These are phyloP conservation scores for Boletus vermiculosoides DNA, from an alignment of 768 basidiomycete species.

Conservation along the genomic window DNA sequence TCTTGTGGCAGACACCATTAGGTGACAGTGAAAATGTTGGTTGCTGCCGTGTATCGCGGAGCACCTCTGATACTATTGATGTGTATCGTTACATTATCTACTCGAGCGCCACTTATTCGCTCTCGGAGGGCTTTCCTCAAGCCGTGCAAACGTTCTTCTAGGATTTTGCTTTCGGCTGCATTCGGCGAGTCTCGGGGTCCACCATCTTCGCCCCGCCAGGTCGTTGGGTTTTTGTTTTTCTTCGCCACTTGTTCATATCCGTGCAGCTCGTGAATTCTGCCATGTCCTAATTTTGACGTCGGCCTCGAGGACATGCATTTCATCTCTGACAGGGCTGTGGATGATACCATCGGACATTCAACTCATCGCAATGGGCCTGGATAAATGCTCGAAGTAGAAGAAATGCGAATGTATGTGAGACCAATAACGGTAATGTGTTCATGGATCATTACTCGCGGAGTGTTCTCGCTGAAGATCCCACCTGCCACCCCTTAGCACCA, in stretches of 20 bases:
- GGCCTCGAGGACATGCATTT: constrained; percentile 5
- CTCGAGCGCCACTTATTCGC: background rate
- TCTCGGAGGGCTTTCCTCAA: background rate
- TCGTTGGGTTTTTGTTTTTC: background rate
- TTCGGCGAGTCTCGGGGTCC: background rate
- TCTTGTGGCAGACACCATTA: background rate
- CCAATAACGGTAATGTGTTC: background rate
- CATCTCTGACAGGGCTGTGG: constrained; percentile 5
- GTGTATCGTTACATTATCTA: constrained; percentile 6
- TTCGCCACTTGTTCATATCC: constrained; percentile 9
- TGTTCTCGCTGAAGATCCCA: constrained; percentile 6
- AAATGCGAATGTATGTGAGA: background rate
- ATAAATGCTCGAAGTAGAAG: background rate
- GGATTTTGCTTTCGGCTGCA: background rate
- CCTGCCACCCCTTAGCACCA: background rate
- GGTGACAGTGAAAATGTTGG: background rate
- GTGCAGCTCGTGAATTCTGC: background rate
- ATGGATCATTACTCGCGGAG: constrained; percentile 9
- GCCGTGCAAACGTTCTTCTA: background rate
- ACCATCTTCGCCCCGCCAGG: background rate
- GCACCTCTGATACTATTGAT: constrained; percentile 4
- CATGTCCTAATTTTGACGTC: constrained; percentile 7
- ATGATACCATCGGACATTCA: constrained; percentile 5
- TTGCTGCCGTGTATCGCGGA: constrained; percentile 10
- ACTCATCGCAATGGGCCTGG: background rate